phyloP scores from a whole-genome alignment of 2,329 filamentous ascomycete species.

The Penicillium sp. region DNA sequence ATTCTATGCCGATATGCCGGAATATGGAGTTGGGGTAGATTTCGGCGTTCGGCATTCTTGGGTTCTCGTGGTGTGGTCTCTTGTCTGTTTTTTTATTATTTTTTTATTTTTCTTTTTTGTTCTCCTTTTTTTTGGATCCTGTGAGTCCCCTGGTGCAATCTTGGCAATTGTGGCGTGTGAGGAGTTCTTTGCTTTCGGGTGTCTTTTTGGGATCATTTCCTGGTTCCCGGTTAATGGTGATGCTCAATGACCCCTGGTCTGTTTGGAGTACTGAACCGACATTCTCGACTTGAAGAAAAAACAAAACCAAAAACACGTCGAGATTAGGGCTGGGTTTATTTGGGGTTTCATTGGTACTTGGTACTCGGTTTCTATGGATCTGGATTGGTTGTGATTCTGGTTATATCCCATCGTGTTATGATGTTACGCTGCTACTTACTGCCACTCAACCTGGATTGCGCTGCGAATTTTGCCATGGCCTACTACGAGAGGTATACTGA shows the following conservation, averaged over 20 bases:
- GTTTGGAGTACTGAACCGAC: background rate
- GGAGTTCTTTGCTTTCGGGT: constrained; percentile 10
- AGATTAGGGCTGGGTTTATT: background rate
- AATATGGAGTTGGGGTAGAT: background rate
- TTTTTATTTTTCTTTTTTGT: background rate
- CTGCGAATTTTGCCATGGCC: constrained; percentile 1
- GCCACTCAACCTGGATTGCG: background rate
- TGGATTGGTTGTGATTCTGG: constrained; percentile 13
- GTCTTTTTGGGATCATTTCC: background rate
- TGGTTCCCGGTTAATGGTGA: background rate
- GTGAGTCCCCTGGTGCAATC: constrained; percentile 10
- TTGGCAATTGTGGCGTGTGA: constrained; percentile 15
- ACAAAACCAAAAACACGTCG: background rate
- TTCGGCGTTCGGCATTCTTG: background rate
- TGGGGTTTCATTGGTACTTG: constrained; percentile 1
- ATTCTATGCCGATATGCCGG: background rate
- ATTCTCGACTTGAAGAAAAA: background rate
- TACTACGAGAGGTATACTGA: background rate
- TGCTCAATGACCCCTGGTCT: background rate
- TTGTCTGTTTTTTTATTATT: constrained; percentile 5
- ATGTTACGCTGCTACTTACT: constrained; percentile 24
- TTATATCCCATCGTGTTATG: constrained; percentile 31
- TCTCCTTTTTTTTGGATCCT: constrained; percentile 1
- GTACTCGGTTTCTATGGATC: constrained; percentile 8
- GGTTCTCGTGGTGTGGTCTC: background rate